Conservation (phyloP, 1,284 basidiomycete genomes). For the Microstroma glucosiphilum region DNA sequence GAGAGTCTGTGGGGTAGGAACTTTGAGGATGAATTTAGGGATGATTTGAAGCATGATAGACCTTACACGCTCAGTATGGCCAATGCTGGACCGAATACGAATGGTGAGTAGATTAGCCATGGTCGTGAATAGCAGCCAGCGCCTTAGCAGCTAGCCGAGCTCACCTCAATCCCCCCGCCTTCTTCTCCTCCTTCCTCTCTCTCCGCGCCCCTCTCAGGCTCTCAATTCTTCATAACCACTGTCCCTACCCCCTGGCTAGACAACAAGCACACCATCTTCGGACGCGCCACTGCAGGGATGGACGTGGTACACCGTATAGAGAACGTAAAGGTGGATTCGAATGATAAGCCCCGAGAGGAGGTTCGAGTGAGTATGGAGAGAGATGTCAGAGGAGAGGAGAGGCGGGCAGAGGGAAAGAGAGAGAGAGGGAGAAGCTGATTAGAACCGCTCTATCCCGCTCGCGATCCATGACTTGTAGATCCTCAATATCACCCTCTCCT, state of each 20-base stretch:
- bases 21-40: constrained; percentile 92
- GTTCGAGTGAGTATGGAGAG: constrained; percentile 13
- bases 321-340: constrained; percentile 56
- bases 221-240: constrained; percentile 98
- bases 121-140: no score
- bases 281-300: constrained; percentile 55
- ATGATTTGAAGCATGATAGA: constrained; percentile 80
- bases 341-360: constrained; percentile 50
- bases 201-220: constrained; percentile 51
- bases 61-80: constrained; percentile 99
- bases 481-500: constrained; percentile 5
- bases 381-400: constrained; percentile 12
- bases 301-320: constrained; percentile 73
- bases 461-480: neutral
- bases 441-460: neutral
- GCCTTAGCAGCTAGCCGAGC: no score
- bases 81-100: constrained; percentile 89
- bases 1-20: constrained; percentile 82
- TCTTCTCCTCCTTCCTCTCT: neutral
- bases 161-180: neutral
- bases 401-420: constrained; percentile 17
- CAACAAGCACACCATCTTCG: constrained; percentile 60
- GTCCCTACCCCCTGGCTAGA: constrained; percentile 86
- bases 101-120: constrained; percentile 54
- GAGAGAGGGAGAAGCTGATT: neutral